phyloP scores from a whole-genome alignment of 495 filamentous ascomycete species.

The Penicillium lividum region DNA sequence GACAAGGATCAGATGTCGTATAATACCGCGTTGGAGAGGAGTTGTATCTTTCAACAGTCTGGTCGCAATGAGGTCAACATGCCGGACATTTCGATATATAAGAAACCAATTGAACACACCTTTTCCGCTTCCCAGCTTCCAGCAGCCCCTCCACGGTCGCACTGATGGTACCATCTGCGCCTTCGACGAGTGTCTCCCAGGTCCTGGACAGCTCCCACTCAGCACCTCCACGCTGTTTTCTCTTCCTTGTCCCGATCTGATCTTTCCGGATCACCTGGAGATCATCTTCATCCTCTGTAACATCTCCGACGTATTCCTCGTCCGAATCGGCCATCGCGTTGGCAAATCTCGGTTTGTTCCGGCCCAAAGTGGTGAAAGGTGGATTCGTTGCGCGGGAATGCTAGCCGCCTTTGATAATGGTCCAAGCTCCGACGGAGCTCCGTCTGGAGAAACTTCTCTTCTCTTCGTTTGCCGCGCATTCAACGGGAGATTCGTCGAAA shows the following conservation, averaged over 20 bases:
- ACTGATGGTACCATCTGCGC: constrained; percentile 72
- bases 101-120: constrained; percentile 43
- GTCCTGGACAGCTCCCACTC: constrained; percentile 57
- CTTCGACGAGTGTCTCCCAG: constrained; percentile 70
- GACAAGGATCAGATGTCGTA: constrained; percentile 87
- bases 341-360: constrained; percentile 2
- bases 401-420: constrained; percentile 59
- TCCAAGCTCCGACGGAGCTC: constrained; percentile 58
- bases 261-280: constrained; percentile 48
- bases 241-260: constrained; percentile 41
- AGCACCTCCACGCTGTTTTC: constrained; percentile 58
- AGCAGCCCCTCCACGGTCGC: constrained; percentile 67
- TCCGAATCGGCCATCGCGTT: constrained; percentile 60
- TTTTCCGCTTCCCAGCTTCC: constrained; percentile 73
- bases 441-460: constrained; percentile 15
- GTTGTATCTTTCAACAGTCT: constrained; percentile 89
- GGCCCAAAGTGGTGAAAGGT: constrained; percentile 4
- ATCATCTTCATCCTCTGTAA: constrained; percentile 85
- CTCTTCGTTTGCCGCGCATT: constrained; percentile 1
- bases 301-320: constrained; percentile 76
- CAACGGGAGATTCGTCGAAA: neutral
- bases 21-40: constrained; percentile 92
- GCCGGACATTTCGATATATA: neutral
- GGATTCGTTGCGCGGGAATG: constrained; percentile 42
- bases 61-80: constrained; percentile 6